phyloP scores from a whole-genome alignment of 2,329 filamentous ascomycete genomes.

The Fusarium devonianum region DNA sequence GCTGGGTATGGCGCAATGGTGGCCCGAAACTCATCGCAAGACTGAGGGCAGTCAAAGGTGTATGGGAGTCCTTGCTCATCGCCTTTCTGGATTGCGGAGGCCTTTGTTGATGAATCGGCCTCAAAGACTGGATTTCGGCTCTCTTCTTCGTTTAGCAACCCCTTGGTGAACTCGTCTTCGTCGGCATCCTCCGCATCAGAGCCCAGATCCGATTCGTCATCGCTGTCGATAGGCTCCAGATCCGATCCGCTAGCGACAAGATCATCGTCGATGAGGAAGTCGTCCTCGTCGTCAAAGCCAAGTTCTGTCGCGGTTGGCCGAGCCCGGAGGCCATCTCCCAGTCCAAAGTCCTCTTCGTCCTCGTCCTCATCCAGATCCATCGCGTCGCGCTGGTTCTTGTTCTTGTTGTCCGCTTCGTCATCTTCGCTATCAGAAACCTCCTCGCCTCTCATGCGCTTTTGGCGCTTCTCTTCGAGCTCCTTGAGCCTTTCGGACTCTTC shows the following conservation, averaged over 20 bases:
- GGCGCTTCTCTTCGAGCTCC: constrained; percentile 81
- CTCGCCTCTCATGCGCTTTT: constrained; percentile 87
- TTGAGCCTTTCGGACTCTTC: constrained; percentile 80
- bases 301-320: constrained; percentile 66
- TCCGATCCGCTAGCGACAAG: constrained; percentile 83
- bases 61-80: constrained; percentile 72
- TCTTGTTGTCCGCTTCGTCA: constrained; percentile 52
- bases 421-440: constrained; percentile 72
- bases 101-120: constrained; percentile 52
- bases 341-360: constrained; percentile 65
- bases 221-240: constrained; percentile 63
- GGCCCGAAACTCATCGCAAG: constrained; percentile 75
- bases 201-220: constrained; percentile 60
- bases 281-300: constrained; percentile 90
- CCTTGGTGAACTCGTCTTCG: constrained; percentile 77
- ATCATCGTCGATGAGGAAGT: constrained; percentile 90
- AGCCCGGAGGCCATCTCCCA: constrained; percentile 65
- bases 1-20: constrained; percentile 68
- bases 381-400: constrained; percentile 48
- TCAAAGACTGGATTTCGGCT: constrained; percentile 61
- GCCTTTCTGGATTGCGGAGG: constrained; percentile 45
- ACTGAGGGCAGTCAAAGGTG: constrained; percentile 85
- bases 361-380: constrained; percentile 50
- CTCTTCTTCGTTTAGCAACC: constrained; percentile 68
- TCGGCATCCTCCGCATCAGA: constrained; percentile 52